These are phyloP conservation scores for Thielaviopsis punctulata DNA, from an alignment of 2,329 filamentous ascomycete genomes.

Conservation along the genomic window DNA sequence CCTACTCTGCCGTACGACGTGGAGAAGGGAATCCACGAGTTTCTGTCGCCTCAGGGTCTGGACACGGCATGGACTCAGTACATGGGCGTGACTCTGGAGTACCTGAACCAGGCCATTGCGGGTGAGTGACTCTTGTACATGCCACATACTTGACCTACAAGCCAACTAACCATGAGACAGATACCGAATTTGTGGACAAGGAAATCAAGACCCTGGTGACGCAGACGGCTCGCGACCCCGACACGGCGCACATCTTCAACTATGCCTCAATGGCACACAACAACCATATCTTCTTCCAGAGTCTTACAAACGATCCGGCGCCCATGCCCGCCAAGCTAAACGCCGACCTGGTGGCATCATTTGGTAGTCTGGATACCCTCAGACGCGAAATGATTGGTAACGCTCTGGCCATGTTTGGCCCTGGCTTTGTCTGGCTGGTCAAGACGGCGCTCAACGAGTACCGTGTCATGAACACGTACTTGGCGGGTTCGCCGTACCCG, in stretches of 20 bases:
- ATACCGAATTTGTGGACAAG: constrained; percentile 44
- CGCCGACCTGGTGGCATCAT: constrained; percentile 46
- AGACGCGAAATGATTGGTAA: constrained; percentile 63
- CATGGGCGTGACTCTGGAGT: constrained; percentile 54
- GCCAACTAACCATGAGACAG: constrained; percentile 23
- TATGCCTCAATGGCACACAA: constrained; percentile 93
- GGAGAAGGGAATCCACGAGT: constrained; percentile 41
- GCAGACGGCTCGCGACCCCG: constrained; percentile 61
- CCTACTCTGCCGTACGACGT: constrained; percentile 29
- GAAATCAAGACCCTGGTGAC: constrained; percentile 52
- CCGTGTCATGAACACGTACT: constrained; percentile 74
- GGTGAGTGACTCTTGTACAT: constrained; percentile 35
- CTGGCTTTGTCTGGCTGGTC: constrained; percentile 93
- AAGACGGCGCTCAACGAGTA: constrained; percentile 31
- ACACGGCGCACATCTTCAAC: constrained; percentile 73
- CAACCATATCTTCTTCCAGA: constrained; percentile 66
- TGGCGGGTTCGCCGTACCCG: constrained; percentile 75
- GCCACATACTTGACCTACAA: neutral
- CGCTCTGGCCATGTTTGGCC: constrained; percentile 84
- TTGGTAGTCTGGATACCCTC: constrained; percentile 71
- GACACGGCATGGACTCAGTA: constrained; percentile 69
- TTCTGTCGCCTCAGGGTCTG: constrained; percentile 55
- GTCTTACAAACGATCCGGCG: constrained; percentile 26
- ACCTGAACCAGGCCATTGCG: constrained; percentile 55
- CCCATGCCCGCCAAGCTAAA: constrained; percentile 40